Evolutionary conservation across 805 yeast genomes (phyloP).

Genomic region (Debaryomyces castellii): DNA sequence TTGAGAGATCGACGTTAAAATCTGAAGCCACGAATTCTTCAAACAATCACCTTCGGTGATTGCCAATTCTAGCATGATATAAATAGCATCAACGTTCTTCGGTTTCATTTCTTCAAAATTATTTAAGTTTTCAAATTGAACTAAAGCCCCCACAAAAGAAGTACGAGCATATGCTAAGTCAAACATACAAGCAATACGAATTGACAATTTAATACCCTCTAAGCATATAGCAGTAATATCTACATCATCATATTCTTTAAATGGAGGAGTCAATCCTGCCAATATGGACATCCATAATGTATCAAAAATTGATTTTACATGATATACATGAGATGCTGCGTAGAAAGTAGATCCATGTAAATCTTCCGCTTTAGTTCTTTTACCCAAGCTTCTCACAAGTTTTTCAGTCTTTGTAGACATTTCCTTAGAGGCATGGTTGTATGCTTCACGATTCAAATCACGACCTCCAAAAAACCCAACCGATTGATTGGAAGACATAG

Average conservation of each 20-base stretch:
- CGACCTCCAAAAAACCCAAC: conserved; percentile 68
- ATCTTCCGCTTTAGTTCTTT: conserved; percentile 40
- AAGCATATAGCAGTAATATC: conserved; percentile 68
- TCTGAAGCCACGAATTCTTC: conserved; percentile 75
- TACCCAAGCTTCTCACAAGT: conserved; percentile 66
- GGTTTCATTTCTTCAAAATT: conserved; percentile 73
- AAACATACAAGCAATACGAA: conserved; percentile 80
- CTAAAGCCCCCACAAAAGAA: conserved; percentile 86
- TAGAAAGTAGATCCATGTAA: conserved; percentile 53
- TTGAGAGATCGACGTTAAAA: conserved; percentile 81
- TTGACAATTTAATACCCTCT: conserved; percentile 82
- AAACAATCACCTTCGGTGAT: conserved; percentile 75
- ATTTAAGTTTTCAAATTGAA: conserved; percentile 80
- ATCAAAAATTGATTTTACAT: conserved; percentile 90
- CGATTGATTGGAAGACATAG: conserved; percentile 29
- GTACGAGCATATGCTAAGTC: conserved; percentile 81
- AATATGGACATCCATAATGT: conserved; percentile 95
- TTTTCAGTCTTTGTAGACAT: conserved; percentile 88
- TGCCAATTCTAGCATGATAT: conserved; percentile 72
- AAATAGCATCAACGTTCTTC: conserved; percentile 81
- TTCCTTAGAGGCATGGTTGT: conserved; percentile 88
- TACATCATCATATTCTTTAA: conserved; percentile 80
- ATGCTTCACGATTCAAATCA: conserved; percentile 75
- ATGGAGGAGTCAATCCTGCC: conserved; percentile 93
- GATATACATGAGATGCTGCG: conserved; percentile 83